These are phyloP conservation scores for Stenocarpella maydis DNA, from an alignment of 2,329 filamentous ascomycete genomes.

Conservation along the genomic window DNA sequence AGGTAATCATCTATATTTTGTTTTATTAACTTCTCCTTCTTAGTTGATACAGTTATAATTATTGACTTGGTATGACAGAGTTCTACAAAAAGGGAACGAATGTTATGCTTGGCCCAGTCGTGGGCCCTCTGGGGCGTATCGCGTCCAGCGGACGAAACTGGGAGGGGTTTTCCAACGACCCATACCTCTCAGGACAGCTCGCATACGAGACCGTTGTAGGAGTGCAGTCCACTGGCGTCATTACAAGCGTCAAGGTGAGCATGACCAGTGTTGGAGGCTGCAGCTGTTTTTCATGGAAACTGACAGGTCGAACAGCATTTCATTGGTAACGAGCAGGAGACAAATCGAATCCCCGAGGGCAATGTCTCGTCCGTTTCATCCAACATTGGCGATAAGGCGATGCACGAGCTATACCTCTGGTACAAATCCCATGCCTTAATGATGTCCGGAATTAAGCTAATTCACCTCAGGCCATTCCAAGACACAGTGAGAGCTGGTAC, in stretches of 20 bases:
- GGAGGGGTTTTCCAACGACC: slow-evolving; percentile 54
- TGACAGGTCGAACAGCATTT: slow-evolving; percentile 64
- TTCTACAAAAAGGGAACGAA: slow-evolving; percentile 78
- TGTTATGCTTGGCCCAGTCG: slow-evolving; percentile 77
- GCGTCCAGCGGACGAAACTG: slow-evolving; percentile 68
- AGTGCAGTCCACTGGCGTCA: slow-evolving; percentile 74
- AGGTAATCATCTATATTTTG: not conserved
- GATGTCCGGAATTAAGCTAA: not conserved
- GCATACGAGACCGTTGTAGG: slow-evolving; percentile 65
- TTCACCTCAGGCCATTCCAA: slow-evolving; percentile 38
- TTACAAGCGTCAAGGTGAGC: slow-evolving; percentile 63
- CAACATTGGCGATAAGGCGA: slow-evolving; percentile 55
- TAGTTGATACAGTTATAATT: no score
- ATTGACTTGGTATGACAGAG: slow-evolving; percentile 50
- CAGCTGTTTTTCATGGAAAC: not conserved
- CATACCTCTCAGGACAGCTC: slow-evolving; percentile 60
- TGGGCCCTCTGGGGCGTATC: slow-evolving; percentile 67
- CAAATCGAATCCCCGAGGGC: slow-evolving; percentile 65
- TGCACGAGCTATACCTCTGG: slow-evolving; percentile 61
- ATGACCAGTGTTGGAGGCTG: not conserved
- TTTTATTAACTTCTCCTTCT: no score
- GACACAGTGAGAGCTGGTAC: slow-evolving; percentile 70
- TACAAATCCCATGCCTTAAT: not conserved
- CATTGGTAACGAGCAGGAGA: slow-evolving; percentile 58
- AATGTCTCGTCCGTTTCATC: slow-evolving; percentile 55